Base-by-base conservation (phyloP, 1,284 basidiomycete genomes). In the Hemileia vastatrix region DNA sequence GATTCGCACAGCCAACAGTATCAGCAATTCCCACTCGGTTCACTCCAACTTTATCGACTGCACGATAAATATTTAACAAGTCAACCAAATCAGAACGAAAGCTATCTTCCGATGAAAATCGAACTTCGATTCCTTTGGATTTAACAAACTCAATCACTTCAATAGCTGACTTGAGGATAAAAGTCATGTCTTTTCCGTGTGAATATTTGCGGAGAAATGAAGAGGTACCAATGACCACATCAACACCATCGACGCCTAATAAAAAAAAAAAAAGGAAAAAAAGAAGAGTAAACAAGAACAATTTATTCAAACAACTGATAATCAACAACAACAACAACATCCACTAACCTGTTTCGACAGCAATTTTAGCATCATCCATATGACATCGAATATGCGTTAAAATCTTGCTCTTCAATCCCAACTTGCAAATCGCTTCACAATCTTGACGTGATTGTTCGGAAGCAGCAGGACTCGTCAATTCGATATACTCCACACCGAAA, bases 71-170 rank as follows among this genome's bases (percentile, higher is more conserved):
- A 54, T 90, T 93, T 60, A 99, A 83, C 54, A 99, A 83, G 80
- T 99, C 95, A 77, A 98, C 95, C 66, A 99, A 85, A 78, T 99
- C 94, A 70, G 94, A 98, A 69, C 95, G 90, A 90, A 99, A 99
- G 43, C 91, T 96, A 79, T 99, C 95, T 78, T 99, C 95, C 36
- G 94, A 95, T 31, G 94, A 98, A 84, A 99, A 99, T 66, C 95
- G 90, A 77, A 98, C 92, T 81, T 99, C 95, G 76, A 99, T 96
- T 65, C 88, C 89, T 87, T 97, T 98, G 81, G 88, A 91, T 84
- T 99, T 99, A 83, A 98, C 94, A 72, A 88, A 99, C 76, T 96
- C 85, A 78, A 99, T 99, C 72, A 99, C 95, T 79, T 97, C 94
- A 74, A 97, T 92, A 66, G 94, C 78, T 56, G 75, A 67, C 84